A percentile compares a stretch with the other conserved stretches of the same genome.
Evolutionary conservation across 148 eudicot genomes (phyloP).

Genomic region (Dianthus caryophyllus): DNA sequence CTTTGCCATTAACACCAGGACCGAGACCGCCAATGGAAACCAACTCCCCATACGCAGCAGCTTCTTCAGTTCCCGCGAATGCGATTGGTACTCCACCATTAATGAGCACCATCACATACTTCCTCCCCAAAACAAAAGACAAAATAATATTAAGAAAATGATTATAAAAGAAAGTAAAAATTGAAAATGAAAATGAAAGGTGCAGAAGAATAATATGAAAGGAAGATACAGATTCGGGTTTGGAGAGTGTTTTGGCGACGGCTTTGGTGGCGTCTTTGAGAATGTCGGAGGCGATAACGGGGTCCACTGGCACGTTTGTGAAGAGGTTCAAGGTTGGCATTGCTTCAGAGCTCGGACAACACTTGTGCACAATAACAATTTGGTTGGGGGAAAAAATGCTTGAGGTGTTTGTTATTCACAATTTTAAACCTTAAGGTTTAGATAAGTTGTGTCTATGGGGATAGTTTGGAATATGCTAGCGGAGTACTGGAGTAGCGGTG

Average conservation of each 20-base stretch:
- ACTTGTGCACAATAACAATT: no score
- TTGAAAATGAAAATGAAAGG: no score
- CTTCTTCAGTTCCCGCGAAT: constrained; percentile 90
- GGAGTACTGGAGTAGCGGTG: no score
- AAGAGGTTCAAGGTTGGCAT: constrained; percentile 92
- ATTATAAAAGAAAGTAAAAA: neutral
- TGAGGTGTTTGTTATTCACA: no score
- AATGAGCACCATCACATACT: constrained; percentile 92
- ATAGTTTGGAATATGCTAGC: no score
- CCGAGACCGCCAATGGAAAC: constrained; percentile 83
- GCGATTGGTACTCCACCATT: constrained; percentile 85
- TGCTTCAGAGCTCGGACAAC: neutral
- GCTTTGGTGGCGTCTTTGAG: constrained; percentile 97
- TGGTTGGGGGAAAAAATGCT: no score
- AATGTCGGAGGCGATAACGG: constrained; percentile 73
- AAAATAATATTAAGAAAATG: neutral
- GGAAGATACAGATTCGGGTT: constrained; percentile 71
- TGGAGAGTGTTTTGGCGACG: constrained; percentile 78
- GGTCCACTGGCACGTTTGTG: constrained; percentile 84
- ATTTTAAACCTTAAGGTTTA: no score
- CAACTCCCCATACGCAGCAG: constrained; percentile 89
- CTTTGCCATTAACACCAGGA: constrained; percentile 69
- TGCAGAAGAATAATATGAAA: no score
- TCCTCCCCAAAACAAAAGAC: constrained; percentile 3
- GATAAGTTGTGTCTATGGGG: no score